Evolutionary conservation across 1,284 basidiomycete genomes (phyloP).

Genomic region (Stygiomarasmius scandens): DNA sequence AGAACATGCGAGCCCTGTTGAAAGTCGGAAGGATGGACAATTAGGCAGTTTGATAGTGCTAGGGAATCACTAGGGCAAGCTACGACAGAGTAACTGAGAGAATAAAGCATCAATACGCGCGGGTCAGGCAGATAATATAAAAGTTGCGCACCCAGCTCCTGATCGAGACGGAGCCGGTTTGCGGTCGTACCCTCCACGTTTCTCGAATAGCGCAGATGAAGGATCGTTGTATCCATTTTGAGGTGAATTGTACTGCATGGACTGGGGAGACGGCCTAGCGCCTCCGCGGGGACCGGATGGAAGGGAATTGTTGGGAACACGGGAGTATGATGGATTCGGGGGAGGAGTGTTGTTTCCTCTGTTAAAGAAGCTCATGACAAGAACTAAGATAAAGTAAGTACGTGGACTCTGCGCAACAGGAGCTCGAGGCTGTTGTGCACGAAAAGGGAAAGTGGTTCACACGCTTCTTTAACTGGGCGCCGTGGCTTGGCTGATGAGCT

Average conservation of each 20-base stretch:
- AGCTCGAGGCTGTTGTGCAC: background rate
- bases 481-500: background rate
- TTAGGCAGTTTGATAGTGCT: slow-evolving; percentile 81
- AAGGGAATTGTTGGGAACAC: slow-evolving; percentile 41
- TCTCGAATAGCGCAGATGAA: slow-evolving; percentile 50
- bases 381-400: too few species aligned
- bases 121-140: too few species aligned
- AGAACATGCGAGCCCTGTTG: slow-evolving; percentile 71
- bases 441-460: background rate
- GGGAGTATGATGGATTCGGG: slow-evolving; percentile 47
- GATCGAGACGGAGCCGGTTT: slow-evolving; percentile 38
- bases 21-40: slow-evolving; percentile 81
- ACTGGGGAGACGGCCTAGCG: slow-evolving; percentile 35
- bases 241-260: slow-evolving; percentile 43
- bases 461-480: background rate
- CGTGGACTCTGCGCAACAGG: too few species aligned
- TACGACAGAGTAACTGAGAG: slow-evolving; percentile 58
- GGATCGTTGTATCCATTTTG: slow-evolving; percentile 58
- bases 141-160: slow-evolving; percentile 44
- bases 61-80: slow-evolving; percentile 62
- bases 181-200: slow-evolving; percentile 46
- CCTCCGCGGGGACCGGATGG: slow-evolving; percentile 32
- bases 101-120: background rate
- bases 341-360: slow-evolving; percentile 43
- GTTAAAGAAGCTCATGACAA: slow-evolving; percentile 53